These are phyloP conservation scores for Neopestalotiopsis sp. DNA, from an alignment of 2,329 filamentous ascomycete species.

Conservation along the genomic window DNA sequence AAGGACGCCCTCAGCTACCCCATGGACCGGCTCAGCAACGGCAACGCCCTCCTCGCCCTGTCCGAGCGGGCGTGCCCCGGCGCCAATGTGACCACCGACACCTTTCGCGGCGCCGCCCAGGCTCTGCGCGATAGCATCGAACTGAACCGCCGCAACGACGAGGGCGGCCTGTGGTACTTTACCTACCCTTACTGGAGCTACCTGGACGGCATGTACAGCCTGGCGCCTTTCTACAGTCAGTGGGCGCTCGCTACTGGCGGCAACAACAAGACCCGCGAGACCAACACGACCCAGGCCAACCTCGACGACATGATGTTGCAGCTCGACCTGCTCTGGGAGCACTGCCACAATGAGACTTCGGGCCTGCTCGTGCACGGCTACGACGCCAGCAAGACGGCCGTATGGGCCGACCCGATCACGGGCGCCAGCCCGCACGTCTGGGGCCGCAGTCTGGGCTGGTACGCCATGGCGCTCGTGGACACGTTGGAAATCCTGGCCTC, in stretches of 20 bases:
- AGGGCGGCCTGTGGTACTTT: constrained; percentile 43
- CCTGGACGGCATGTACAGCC: constrained; percentile 57
- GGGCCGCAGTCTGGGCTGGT: constrained; percentile 44
- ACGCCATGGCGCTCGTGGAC: constrained; percentile 42
- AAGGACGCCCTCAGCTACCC: constrained; percentile 33
- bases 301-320: constrained; percentile 34
- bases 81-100: constrained; percentile 1
- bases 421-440: constrained; percentile 43
- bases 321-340: constrained; percentile 35
- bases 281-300: constrained; percentile 15
- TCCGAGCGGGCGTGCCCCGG: constrained; percentile 10
- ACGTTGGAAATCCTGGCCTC: constrained; percentile 34
- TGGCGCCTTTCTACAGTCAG: constrained; percentile 44
- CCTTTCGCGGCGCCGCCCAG: constrained; percentile 24
- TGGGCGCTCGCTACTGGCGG: constrained; percentile 32
- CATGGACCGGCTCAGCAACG: constrained; percentile 37
- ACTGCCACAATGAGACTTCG: constrained; percentile 26
- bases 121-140: constrained; percentile 35
- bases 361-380: constrained; percentile 42
- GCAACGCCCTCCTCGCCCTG: constrained; percentile 32
- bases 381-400: constrained; percentile 36
- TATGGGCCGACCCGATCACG: constrained; percentile 40
- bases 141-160: constrained; percentile 37
- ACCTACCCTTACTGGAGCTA: constrained; percentile 57
- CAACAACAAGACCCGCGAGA: not conserved